Percentiles rank a stretch among this genome's conserved stretches.
phyloP scores from a whole-genome alignment of 2,329 filamentous ascomycete genomes.

The Aureobasidium sp. region DNA sequence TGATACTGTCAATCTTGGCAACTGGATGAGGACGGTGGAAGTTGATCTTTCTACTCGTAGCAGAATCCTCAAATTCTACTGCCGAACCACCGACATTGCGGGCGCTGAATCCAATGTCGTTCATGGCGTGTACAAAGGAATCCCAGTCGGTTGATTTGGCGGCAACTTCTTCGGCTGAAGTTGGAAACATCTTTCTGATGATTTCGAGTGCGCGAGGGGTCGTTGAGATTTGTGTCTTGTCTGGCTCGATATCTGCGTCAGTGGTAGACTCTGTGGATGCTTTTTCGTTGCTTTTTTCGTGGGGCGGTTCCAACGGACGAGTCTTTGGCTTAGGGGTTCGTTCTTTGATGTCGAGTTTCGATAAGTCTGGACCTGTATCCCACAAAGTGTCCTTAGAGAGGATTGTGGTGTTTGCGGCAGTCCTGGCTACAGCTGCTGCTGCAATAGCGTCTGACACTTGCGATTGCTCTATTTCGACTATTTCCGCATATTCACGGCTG shows the following conservation, averaged over 20 bases:
- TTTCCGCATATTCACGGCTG: not conserved
- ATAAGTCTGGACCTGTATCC: not conserved
- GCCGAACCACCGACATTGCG: not conserved
- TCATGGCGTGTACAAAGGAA: not conserved
- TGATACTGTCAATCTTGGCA: conserved; percentile 13
- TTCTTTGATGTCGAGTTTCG: not conserved
- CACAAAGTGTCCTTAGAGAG: not conserved
- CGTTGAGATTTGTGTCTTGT: not conserved
- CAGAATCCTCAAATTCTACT: not conserved
- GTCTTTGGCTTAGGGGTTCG: not conserved
- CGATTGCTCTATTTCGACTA: not conserved
- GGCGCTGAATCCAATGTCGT: not conserved
- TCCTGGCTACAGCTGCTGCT: not conserved
- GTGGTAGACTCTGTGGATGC: not conserved
- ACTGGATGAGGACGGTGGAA: conserved; percentile 18
- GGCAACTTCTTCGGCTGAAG: not conserved
- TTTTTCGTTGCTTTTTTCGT: too few relatives aligned
- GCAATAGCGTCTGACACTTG: not conserved
- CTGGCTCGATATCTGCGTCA: not conserved
- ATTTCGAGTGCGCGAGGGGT: not conserved
- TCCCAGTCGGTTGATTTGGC: not conserved
- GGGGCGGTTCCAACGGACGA: not conserved
- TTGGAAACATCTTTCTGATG: not conserved
- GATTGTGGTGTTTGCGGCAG: not conserved
- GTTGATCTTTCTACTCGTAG: not conserved